Conservation (phyloP, 2,329 filamentous ascomycete species). For the Alternaria arbusti region DNA sequence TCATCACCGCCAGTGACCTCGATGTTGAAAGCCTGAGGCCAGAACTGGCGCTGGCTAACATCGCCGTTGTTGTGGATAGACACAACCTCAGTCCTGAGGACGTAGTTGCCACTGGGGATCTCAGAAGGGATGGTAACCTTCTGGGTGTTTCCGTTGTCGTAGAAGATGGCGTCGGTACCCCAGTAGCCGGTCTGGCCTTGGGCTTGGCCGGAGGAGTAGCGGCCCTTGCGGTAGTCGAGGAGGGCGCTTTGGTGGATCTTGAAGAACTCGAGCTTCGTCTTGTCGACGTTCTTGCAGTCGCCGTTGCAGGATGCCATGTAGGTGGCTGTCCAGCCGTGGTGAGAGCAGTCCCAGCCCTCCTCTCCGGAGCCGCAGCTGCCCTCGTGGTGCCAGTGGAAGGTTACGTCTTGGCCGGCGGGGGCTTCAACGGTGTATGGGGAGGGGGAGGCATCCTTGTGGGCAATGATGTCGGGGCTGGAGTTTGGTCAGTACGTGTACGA, state of each 20-base stretch:
- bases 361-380: constrained; percentile 32
- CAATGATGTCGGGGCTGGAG: constrained; percentile 35
- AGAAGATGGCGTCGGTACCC: constrained; percentile 45
- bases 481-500: neutral
- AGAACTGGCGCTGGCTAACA: constrained; percentile 41
- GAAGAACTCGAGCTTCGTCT: constrained; percentile 41
- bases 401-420: constrained; percentile 38
- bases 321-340: constrained; percentile 43
- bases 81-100: constrained; percentile 44
- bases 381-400: constrained; percentile 41
- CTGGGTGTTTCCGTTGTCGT: constrained; percentile 40
- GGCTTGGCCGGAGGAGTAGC: constrained; percentile 27
- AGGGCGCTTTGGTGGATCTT: constrained; percentile 42
- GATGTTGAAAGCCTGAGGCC: constrained; percentile 47
- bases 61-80: constrained; percentile 46
- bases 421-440: constrained; percentile 38
- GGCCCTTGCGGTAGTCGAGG: constrained; percentile 36
- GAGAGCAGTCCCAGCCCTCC: constrained; percentile 42
- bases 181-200: constrained; percentile 38
- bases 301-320: constrained; percentile 42
- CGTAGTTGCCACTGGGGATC: constrained; percentile 44
- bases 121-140: constrained; percentile 40
- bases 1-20: constrained; percentile 40
- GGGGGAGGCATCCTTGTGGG: constrained; percentile 37
- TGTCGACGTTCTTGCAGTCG: constrained; percentile 41